A percentile compares a stretch with the other conserved stretches of the same genome.
Evolutionary conservation across 164 flowering plant genomes (phyloP).

Genomic region (Annona squamosa): DNA sequence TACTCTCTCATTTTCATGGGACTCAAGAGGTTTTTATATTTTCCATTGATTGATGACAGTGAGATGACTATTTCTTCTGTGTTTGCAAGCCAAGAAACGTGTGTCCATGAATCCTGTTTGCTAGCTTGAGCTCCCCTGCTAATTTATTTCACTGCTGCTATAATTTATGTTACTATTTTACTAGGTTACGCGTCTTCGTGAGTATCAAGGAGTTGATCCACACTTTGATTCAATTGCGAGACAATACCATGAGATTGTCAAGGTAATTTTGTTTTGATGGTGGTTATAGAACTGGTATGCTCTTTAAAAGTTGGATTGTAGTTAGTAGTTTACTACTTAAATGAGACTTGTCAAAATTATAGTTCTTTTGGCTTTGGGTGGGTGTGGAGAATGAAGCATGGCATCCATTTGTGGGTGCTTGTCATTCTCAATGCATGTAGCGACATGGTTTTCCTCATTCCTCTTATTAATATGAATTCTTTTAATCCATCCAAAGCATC

Average conservation of each 20-base stretch:
- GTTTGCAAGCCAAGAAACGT: too few relatives aligned
- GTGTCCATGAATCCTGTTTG: background rate
- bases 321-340: background rate
- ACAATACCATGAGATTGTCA: constrained; percentile 89
- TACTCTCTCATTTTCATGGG: too few relatives aligned
- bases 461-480: background rate
- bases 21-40: too few relatives aligned
- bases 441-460: background rate
- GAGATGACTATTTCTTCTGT: too few relatives aligned
- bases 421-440: background rate
- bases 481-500: background rate
- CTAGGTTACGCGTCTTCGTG: constrained; percentile 88
- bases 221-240: constrained; percentile 86
- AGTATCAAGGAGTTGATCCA: constrained; percentile 97
- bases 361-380: background rate
- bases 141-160: background rate
- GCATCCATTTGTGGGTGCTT: background rate
- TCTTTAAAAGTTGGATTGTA: background rate
- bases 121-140: background rate
- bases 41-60: too few relatives aligned
- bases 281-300: background rate
- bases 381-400: background rate
- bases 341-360: background rate
- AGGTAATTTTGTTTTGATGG: constrained; percentile 33
- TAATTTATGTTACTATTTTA: constrained; percentile 5